These are phyloP conservation scores for Phytophthora sp. DNA, from an alignment of 352 stramenopile species.

Conservation along the genomic window DNA sequence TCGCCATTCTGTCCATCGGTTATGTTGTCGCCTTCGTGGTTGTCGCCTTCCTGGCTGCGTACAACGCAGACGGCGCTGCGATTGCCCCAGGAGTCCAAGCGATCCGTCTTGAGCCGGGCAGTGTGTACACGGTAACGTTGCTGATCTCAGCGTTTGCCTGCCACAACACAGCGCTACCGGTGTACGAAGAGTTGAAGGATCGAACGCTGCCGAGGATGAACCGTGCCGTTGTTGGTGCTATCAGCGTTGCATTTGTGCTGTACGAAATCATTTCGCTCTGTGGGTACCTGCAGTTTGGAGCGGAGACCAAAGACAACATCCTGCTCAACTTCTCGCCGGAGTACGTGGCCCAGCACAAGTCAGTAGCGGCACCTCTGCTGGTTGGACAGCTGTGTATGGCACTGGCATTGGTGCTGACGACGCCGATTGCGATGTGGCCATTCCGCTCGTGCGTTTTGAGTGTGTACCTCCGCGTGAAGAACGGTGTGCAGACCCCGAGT, in stretches of 20 bases:
- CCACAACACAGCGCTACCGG: conserved; percentile 78
- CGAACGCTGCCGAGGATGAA: conserved; percentile 69
- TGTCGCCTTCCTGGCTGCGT: conserved; percentile 45
- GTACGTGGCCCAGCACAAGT: conserved; percentile 54
- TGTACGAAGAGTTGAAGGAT: conserved; percentile 76
- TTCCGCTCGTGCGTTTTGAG: conserved; percentile 80
- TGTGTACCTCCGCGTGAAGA: conserved; percentile 72
- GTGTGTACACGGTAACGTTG: conserved; percentile 78
- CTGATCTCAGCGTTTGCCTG: conserved; percentile 78
- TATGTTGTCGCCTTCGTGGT: conserved; percentile 76
- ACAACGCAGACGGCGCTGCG: conserved; percentile 10
- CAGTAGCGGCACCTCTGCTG: conserved; percentile 52
- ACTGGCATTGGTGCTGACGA: conserved; percentile 64
- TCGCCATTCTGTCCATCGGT: conserved; percentile 69
- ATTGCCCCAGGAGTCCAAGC: conserved; percentile 35
- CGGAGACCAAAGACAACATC: conserved; percentile 72
- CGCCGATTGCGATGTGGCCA: conserved; percentile 78
- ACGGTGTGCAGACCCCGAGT: conserved; percentile 70
- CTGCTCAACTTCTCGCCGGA: conserved; percentile 77
- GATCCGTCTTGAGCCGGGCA: conserved; percentile 60
- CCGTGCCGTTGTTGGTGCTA: conserved; percentile 63
- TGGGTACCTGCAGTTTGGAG: conserved; percentile 77
- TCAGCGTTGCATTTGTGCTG: conserved; percentile 66
- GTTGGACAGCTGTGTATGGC: conserved; percentile 71
- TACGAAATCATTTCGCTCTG: conserved; percentile 74